phyloP scores from a whole-genome alignment of 78 protist genomes.

The Creolimax fragrantissima region DNA sequence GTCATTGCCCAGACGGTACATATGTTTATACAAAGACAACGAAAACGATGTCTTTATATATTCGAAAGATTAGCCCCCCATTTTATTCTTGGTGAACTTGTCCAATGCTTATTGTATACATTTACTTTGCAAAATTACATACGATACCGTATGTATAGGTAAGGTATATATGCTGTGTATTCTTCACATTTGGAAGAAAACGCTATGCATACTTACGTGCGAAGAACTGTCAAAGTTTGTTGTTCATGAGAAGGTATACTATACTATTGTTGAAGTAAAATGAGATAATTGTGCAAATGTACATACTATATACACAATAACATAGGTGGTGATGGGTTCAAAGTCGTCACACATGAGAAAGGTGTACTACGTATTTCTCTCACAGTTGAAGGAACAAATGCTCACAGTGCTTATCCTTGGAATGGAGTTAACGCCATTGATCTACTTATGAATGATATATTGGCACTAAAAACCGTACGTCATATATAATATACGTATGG shows the following conservation, averaged over 20 bases:
- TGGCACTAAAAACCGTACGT: not conserved
- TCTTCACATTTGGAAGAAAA: too few relatives aligned
- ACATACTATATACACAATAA: not conserved
- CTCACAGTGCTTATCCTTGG: conserved; percentile 43
- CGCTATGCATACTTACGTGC: too few relatives aligned
- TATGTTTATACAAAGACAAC: not conserved
- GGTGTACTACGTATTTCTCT: conserved; percentile 5
- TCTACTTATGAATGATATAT: conserved; percentile 3
- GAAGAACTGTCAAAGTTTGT: too few relatives aligned
- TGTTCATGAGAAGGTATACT: too few relatives aligned
- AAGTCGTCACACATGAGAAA: conserved; percentile 28
- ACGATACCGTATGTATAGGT: too few relatives aligned
- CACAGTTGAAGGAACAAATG: not conserved
- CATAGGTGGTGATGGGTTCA: conserved; percentile 30
- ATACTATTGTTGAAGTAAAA: too few relatives aligned
- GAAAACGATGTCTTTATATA: not conserved
- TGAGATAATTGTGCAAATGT: not conserved
- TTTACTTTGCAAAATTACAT: not conserved
- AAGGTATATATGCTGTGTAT: too few relatives aligned
- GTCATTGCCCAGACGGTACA: conserved; percentile 31
- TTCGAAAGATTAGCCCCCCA: too few relatives aligned
- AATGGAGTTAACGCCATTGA: conserved; percentile 23
- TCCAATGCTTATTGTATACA: not conserved
- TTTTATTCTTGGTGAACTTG: too few relatives aligned
- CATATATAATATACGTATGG: not conserved